phyloP scores from a whole-genome alignment of 2,329 filamentous ascomycete genomes.

The Coniochaeta ligniaria region DNA sequence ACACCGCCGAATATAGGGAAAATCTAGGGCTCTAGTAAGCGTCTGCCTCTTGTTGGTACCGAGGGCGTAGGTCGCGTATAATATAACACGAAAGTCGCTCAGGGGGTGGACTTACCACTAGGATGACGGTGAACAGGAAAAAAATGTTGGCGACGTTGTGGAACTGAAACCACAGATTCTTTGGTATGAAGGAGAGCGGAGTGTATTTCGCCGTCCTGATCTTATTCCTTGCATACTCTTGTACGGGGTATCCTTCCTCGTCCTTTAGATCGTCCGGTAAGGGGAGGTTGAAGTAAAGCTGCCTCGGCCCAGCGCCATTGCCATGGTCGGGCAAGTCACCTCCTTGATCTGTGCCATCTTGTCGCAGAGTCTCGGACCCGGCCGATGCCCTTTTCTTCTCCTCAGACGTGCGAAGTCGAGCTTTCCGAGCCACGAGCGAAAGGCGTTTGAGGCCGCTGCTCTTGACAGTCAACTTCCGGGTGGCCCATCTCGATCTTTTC shows the following conservation, averaged over 20 bases:
- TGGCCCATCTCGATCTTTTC: conserved; percentile 90
- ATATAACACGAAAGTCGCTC: not conserved
- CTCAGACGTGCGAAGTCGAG: conserved; percentile 54
- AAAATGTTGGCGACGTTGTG: conserved; percentile 98
- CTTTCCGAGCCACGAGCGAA: conserved; percentile 71
- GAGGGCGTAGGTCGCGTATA: not conserved
- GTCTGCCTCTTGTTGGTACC: not conserved
- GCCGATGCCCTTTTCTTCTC: conserved; percentile 61
- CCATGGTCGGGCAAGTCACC: conserved; percentile 24
- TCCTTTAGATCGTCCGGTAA: conserved; percentile 70
- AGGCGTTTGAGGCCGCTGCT: conserved; percentile 73
- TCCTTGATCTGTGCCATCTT: conserved; percentile 18
- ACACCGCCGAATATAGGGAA: conserved; percentile 92
- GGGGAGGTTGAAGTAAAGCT: conserved; percentile 79
- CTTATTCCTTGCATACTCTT: conserved; percentile 81
- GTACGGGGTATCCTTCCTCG: conserved; percentile 67
- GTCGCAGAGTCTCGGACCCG: conserved; percentile 21
- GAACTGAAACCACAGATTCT: conserved; percentile 96
- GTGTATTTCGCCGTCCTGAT: conserved; percentile 98
- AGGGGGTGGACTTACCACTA: conserved; percentile 62
- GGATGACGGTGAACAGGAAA: conserved; percentile 92
- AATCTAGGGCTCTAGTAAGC: conserved; percentile 51
- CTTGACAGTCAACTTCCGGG: conserved; percentile 73
- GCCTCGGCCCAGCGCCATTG: conserved; percentile 39
- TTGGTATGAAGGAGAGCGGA: conserved; percentile 86